These are phyloP conservation scores for Fraxinus floribunda DNA, from an alignment of 305 asterid genomes.

Conservation along the genomic window DNA sequence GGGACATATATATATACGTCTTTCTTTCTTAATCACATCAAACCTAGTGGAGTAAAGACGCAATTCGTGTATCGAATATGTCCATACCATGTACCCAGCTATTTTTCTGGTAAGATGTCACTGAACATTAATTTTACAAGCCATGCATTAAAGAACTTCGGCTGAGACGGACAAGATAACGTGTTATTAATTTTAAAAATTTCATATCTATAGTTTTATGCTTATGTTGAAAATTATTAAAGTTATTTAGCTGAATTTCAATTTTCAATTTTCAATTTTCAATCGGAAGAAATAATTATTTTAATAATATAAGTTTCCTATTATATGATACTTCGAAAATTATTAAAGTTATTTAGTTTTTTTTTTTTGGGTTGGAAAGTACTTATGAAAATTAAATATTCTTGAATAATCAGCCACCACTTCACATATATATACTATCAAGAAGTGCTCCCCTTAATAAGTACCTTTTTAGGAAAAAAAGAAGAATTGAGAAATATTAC, in stretches of 20 bases:
- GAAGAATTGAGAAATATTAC: not conserved
- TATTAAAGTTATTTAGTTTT: too few relatives aligned
- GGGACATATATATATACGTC: not conserved
- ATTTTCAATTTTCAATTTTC: too few relatives aligned
- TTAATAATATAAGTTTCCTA: not conserved
- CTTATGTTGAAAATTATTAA: not conserved
- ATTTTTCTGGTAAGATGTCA: constrained; percentile 32
- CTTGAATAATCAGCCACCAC: not conserved
- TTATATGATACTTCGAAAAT: too few relatives aligned
- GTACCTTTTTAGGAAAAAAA: not conserved
- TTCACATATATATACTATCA: not conserved
- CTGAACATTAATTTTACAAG: constrained; percentile 17
- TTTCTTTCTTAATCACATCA: too few relatives aligned
- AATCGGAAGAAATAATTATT: not conserved
- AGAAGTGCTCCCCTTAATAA: not conserved
- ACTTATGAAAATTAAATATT: not conserved
- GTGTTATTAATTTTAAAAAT: too few relatives aligned
- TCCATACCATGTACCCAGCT: constrained; percentile 19
- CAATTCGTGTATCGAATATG: not conserved
- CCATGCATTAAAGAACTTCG: not conserved
- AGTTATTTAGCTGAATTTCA: not conserved
- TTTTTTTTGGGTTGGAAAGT: not conserved
- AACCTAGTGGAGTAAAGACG: not conserved
- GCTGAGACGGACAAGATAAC: not conserved
- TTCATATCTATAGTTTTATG: not conserved